Evolutionary conservation across 1,139 yeast species (phyloP).

Genomic region (Geotrichum europaeum): DNA sequence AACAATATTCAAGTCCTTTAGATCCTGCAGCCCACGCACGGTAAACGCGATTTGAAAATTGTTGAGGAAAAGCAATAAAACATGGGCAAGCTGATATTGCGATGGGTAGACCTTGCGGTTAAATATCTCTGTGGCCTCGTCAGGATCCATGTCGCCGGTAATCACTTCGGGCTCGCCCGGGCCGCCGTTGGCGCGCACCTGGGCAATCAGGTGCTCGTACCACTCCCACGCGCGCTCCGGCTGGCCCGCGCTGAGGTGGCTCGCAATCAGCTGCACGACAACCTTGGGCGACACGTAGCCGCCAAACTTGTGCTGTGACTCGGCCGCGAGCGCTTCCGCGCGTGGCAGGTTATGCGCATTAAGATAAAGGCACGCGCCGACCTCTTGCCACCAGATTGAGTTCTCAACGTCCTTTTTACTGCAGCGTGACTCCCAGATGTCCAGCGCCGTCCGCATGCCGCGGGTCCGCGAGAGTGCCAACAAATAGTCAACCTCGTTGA

Average conservation of each 20-base stretch:
- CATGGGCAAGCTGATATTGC: constrained; percentile 18
- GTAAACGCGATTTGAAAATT: background rate
- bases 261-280: constrained; percentile 23
- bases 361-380: constrained; percentile 31
- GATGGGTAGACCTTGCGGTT: constrained; percentile 19
- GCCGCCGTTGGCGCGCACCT: constrained; percentile 15
- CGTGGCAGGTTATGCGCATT: constrained; percentile 24
- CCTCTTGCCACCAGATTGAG: constrained; percentile 32
- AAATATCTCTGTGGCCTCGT: constrained; percentile 21
- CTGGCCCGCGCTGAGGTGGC: constrained; percentile 21
- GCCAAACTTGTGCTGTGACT: constrained; percentile 19
- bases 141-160: constrained; percentile 18
- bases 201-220: constrained; percentile 21
- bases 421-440: constrained; percentile 31
- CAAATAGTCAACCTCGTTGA: constrained; percentile 35
- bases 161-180: constrained; percentile 15
- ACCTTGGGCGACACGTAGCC: constrained; percentile 27
- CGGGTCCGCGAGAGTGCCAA: constrained; percentile 27
- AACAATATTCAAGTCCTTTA: constrained; percentile 19
- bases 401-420: constrained; percentile 27
- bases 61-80: constrained; percentile 16
- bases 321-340: constrained; percentile 25
- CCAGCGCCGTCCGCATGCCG: constrained; percentile 23
- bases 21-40: constrained; percentile 16
- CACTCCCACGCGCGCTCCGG: constrained; percentile 21